Base-by-base conservation (phyloP, 75 land plant species). In the Ceratopteris richardii region DNA sequence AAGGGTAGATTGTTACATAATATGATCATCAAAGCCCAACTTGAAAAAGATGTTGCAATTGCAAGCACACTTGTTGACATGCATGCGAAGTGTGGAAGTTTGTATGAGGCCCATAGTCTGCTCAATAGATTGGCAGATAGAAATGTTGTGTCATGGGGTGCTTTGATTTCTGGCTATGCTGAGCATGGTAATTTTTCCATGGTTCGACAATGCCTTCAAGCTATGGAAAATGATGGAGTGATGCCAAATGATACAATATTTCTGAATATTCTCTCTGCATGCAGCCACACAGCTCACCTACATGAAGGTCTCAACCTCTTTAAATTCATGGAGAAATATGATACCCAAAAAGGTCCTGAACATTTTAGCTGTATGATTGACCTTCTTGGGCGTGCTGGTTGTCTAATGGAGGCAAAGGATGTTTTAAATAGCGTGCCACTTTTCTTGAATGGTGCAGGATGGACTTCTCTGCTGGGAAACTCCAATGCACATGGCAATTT, bases 101-200 rank as follows among this genome's bases (percentile, higher is more conserved):
- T 82, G 59, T 50, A 29, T 33, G 60, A 76, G 55, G 90, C 86
- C 4, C 39, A 30, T 7, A 39, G 26, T 12, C 31, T 86, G 37
- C 79, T 86, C 44, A 5, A 62, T 23, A 25, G 48, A 20, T 71
- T 77, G 75, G 54, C 50, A 51, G 54, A 54, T 0, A 66, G 54
- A 42, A 84, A 78, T 50, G 51, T 41, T 16, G 58, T 85, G 1
- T 76, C 84, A 1, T 81, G 82, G 82, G 82, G 79, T 65, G 66
- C 83, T 4, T 57, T 85, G 64, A 56, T 85, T 7, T 56, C 79
- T 24, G 80, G 77, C 24, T 82, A 64, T 65, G 61, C 76, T 1
- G 77, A 81, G 55, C 82, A 79, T 58, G 72, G 72, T 1, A 31
- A 62, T 10, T 67, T 69, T 43, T 1, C 16, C 20, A 69, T 78